Base-by-base conservation (phyloP, 306 rosid genomes). In the Prunus kanzakura region DNA sequence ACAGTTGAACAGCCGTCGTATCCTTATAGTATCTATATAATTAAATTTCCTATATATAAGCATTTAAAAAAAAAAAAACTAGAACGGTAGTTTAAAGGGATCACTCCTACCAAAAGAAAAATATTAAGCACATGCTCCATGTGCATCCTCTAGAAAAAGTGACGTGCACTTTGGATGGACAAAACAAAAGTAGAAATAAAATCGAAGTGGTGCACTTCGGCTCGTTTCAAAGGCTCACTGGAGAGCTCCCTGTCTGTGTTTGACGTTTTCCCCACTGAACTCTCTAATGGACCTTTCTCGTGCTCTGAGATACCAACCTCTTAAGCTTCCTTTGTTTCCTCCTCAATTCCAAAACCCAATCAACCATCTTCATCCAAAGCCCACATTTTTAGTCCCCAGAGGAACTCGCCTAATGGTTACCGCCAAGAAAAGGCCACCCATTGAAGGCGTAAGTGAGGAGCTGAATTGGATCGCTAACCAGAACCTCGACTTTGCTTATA, bases 381-480 rank as follows among this genome's bases (percentile, higher is more conserved):
- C 74, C 32, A 22, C 60, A 9, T 35, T 52, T 64, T 38, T 71
- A 41, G 29, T 65, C 32, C 64, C 73, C 27, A 15, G 56, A 38
- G 78, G 13, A 29, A 30, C 49, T 11, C 83, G 20, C 52, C 50
- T 82, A 18, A 62, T 57, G 0, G 73, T 76, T 6, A 89, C 77
- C 4, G 90, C 84, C 14, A 72, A 68, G 80, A 85, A 68, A 73
- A 86, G 70, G 75, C 16, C 81, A 12, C 80, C 89, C 13, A 84
- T 91, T 69, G 93, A 91, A 75, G 95, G 88, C 4, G 67, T 86
- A 0, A 89, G 86, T 49, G 84, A 89, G 18, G 90, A 89, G 73
- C 84, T 91, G 76, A 91, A 89, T 15, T 79, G 74, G 66, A 63
- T 88, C 30, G 95, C 92, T 73, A 74, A 67, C 22, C 84, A 71